A percentile compares a stretch with the other conserved stretches of the same genome.
Evolutionary conservation across 108 stramenopile genomes (phyloP).

Genomic region (Pseudonitzschia pungens): DNA sequence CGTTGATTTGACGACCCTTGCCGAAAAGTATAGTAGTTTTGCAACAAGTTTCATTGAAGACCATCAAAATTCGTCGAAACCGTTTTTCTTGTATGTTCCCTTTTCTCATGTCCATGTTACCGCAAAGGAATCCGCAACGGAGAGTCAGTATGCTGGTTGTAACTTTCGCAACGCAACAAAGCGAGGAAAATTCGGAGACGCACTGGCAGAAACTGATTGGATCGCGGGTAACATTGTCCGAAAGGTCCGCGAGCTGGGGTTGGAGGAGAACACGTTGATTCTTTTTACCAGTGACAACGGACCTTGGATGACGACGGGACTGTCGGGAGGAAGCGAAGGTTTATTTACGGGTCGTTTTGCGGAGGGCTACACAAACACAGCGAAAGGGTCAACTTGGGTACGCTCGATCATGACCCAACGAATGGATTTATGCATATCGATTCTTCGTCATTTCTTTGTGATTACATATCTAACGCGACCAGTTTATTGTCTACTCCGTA

Average conservation of each 20-base stretch:
- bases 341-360: constrained; percentile 38
- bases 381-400: constrained; percentile 49
- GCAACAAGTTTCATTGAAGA: constrained; percentile 39
- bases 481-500: neutral
- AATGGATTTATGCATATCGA: neutral
- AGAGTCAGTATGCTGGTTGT: constrained; percentile 44
- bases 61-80: constrained; percentile 21
- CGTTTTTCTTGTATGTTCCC: constrained; percentile 59
- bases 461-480: neutral
- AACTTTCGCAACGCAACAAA: constrained; percentile 11
- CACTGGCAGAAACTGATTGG: constrained; percentile 48
- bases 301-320: constrained; percentile 32
- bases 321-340: constrained; percentile 38
- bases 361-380: constrained; percentile 40
- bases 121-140: neutral
- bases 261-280: constrained; percentile 46
- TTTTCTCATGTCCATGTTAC: constrained; percentile 56
- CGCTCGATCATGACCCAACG: neutral
- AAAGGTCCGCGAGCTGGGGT: constrained; percentile 16
- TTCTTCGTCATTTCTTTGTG: neutral
- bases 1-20: constrained; percentile 48
- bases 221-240: constrained; percentile 41
- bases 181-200: constrained; percentile 53
- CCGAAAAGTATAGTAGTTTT: constrained; percentile 42
- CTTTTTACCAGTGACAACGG: constrained; percentile 52